phyloP scores from a whole-genome alignment of 2,329 filamentous ascomycete species.

The Penicillium sumatraense region DNA sequence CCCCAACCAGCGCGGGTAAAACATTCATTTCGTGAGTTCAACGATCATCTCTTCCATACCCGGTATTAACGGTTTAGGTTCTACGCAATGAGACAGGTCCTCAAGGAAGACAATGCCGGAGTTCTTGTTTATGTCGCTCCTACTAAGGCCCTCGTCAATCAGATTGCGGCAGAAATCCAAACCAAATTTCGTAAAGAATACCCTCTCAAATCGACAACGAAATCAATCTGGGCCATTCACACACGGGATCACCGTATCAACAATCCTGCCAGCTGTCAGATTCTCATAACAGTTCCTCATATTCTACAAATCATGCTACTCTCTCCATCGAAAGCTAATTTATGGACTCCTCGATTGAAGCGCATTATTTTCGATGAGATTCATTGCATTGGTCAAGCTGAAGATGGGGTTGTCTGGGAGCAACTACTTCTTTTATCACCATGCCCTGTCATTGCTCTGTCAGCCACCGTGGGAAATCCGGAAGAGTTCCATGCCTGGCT shows the following conservation, averaged over 20 bases:
- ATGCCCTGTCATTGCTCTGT: constrained; percentile 78
- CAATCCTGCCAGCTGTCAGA: constrained; percentile 71
- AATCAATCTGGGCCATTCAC: constrained; percentile 78
- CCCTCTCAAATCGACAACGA: constrained; percentile 55
- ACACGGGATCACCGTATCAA: constrained; percentile 77
- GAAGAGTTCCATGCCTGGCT: constrained; percentile 73
- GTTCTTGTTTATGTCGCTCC: constrained; percentile 80
- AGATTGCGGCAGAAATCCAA: constrained; percentile 79
- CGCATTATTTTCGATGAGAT: constrained; percentile 84
- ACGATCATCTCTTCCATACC: background rate
- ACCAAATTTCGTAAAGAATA: constrained; percentile 73
- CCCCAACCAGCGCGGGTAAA: constrained; percentile 78
- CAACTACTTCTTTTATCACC: constrained; percentile 74
- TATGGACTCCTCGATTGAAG: constrained; percentile 70
- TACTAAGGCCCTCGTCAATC: constrained; percentile 81
- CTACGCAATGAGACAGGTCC: constrained; percentile 78
- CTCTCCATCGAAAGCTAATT: constrained; percentile 65
- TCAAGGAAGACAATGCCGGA: constrained; percentile 69
- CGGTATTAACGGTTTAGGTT: constrained; percentile 49
- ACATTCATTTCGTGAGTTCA: constrained; percentile 69
- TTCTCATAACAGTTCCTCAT: constrained; percentile 77
- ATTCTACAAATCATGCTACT: constrained; percentile 80
- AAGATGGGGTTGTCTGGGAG: constrained; percentile 79
- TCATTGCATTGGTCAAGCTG: constrained; percentile 76
- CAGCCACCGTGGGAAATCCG: constrained; percentile 79